These are phyloP conservation scores for Cyclaneusma minus DNA, from an alignment of 2,329 filamentous ascomycete species.

Conservation along the genomic window DNA sequence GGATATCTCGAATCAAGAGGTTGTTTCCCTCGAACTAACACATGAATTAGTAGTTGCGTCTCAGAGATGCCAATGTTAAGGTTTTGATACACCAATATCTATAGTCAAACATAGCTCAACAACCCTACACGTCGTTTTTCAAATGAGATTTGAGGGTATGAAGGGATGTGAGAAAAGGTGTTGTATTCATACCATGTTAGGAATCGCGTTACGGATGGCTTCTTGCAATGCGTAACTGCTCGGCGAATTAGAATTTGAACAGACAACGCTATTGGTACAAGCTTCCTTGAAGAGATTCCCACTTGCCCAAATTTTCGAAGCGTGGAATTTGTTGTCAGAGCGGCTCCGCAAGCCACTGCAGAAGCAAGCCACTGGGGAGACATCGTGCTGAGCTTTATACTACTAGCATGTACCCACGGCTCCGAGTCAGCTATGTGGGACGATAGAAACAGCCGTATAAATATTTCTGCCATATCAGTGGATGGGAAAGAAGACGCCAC, in stretches of 20 bases:
- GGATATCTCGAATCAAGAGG: slow-evolving; percentile 31
- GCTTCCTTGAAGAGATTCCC: slow-evolving; percentile 33
- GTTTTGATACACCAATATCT: too few relatives aligned
- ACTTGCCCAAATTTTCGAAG: slow-evolving; percentile 46
- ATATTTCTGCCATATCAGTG: slow-evolving; percentile 40
- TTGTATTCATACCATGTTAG: too few relatives aligned
- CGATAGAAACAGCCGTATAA: slow-evolving; percentile 44
- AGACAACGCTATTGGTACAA: slow-evolving; percentile 10
- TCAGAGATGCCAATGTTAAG: slow-evolving; percentile 20
- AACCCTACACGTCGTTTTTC: too few relatives aligned
- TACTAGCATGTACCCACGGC: slow-evolving; percentile 45
- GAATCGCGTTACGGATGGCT: too few relatives aligned
- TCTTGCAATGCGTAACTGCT: too few relatives aligned
- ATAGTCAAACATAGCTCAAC: too few relatives aligned
- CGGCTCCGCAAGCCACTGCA: slow-evolving; percentile 45
- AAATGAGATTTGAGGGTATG: too few relatives aligned
- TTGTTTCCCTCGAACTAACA: slow-evolving; percentile 31
- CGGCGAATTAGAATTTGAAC: too few relatives aligned
- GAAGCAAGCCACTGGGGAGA: slow-evolving; percentile 43
- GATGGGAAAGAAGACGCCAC: slow-evolving; percentile 47
- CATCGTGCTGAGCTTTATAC: slow-evolving; percentile 37
- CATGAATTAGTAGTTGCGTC: slow-evolving; percentile 7
- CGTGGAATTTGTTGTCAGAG: slow-evolving; percentile 37
- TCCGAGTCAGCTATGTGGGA: slow-evolving; percentile 39
- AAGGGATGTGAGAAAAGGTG: too few relatives aligned